phyloP scores from a whole-genome alignment of 768 basidiomycete species.

The Auricularia heimuer region DNA sequence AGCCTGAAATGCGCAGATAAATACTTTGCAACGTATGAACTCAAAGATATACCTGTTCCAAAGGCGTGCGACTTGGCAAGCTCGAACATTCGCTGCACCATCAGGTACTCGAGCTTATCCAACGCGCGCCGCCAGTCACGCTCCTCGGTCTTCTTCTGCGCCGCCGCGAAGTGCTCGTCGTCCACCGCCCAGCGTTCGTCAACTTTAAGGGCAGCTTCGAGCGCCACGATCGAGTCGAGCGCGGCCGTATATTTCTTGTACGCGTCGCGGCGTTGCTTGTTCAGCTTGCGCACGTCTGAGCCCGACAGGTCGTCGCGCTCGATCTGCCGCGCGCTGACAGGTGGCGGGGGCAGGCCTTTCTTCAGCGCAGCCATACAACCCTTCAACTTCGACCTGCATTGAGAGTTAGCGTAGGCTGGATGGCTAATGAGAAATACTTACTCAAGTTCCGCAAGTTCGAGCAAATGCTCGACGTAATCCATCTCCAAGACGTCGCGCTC shows the following conservation, averaged over 20 bases:
- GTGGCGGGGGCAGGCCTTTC: neutral
- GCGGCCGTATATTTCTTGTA: neutral
- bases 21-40: neutral
- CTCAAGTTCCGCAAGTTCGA: neutral
- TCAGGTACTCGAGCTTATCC: neutral
- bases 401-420: neutral
- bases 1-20: constrained; percentile 12
- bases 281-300: neutral
- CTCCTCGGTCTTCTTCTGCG: neutral
- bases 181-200: neutral
- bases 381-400: neutral
- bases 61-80: neutral
- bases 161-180: neutral
- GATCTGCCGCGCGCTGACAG: neutral
- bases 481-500: neutral
- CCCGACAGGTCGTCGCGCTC: neutral
- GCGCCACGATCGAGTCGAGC: neutral
- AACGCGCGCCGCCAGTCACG: neutral
- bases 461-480: constrained; percentile 2
- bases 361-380: too few relatives aligned
- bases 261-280: neutral
- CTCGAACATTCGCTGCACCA: neutral
- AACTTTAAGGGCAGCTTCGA: neutral
- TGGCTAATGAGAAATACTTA: neutral
- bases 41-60: neutral